Evolutionary conservation across 148 eudicot genomes (phyloP), one percentile per base, ranked within the genome.

Genomic region (Limonium bicolor): DNA sequence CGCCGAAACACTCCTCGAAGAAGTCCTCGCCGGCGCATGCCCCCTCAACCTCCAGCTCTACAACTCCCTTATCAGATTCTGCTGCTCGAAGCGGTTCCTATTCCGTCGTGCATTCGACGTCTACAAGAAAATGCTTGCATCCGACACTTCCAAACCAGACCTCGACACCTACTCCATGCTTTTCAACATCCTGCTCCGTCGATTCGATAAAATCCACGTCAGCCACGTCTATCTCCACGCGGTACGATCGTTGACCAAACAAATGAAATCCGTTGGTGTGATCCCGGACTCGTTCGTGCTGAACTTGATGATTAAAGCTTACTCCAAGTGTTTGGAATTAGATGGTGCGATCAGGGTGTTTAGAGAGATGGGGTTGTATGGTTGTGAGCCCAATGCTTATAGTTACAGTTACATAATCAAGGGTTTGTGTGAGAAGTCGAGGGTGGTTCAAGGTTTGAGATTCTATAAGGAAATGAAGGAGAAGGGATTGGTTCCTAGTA

Each of bases 371-470:
- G 93, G 95, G 6, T 65, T 84, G 63, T 90, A 84, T 49, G 80
- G 76, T 0, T 77, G 87, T 22, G 93, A 80, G 49, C 87, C 97
- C 0, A 84, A 80, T 73, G 54, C 33, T 14, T 84, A 61, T 55
- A 80, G 68, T 2, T 90, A 70, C 55, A 69, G 95, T 57, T 84
- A 80, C 65, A 36, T 90, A 53, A 54, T 45, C 0, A 73, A 64
- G 46, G 97, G 93, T 26, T 68, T 77, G 62, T 90, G 97, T 65
- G 95, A 90, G 80, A 90, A 84, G 49, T 93, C 79, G 34, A 67
- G 84, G 59, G 73, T 69, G 43, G 54, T 43, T 28, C 65, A 60
- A 46, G 95, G 87, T 4, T 68, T 80, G 19, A 76, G 59, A 20
- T 80, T 60, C 45, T 84, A 58, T 42, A 58, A 58, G 63, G 95